Percentiles rank a stretch among this genome's conserved stretches.
phyloP scores from a whole-genome alignment of 805 yeast species.

The Maudiozyma bulderi region DNA sequence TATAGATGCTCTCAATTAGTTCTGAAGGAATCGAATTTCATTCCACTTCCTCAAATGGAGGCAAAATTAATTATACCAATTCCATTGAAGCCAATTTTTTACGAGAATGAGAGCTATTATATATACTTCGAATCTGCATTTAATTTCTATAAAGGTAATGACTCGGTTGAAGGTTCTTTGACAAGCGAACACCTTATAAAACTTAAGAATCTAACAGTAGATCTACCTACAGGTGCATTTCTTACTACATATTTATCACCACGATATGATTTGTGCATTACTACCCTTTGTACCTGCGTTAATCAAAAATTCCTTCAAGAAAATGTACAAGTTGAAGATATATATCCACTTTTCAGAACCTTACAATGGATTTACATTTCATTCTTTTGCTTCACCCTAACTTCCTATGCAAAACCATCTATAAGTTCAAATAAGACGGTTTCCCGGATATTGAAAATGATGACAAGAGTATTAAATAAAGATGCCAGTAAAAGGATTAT shows the following conservation, averaged over 20 bases:
- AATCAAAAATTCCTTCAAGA: not conserved
- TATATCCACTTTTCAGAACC: not conserved
- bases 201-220: not conserved
- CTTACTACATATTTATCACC: not conserved
- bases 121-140: too few species aligned
- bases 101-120: too few species aligned
- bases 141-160: too few species aligned
- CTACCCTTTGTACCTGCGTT: not conserved
- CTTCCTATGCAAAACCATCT: not conserved
- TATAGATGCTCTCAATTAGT: not conserved
- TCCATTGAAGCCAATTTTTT: too few species aligned
- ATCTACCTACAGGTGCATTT: not conserved
- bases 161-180: not conserved
- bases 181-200: not conserved
- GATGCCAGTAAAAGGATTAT: too few species aligned
- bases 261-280: not conserved
- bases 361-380: not conserved
- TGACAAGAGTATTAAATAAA: not conserved
- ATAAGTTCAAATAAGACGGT: not conserved
- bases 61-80: too few species aligned
- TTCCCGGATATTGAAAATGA: not conserved
- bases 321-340: not conserved
- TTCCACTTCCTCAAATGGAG: too few species aligned
- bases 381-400: not conserved
- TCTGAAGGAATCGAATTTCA: too few species aligned